Evolutionary conservation across 1,139 yeast genomes (phyloP).

Genomic region (Taiozyma sp.): DNA sequence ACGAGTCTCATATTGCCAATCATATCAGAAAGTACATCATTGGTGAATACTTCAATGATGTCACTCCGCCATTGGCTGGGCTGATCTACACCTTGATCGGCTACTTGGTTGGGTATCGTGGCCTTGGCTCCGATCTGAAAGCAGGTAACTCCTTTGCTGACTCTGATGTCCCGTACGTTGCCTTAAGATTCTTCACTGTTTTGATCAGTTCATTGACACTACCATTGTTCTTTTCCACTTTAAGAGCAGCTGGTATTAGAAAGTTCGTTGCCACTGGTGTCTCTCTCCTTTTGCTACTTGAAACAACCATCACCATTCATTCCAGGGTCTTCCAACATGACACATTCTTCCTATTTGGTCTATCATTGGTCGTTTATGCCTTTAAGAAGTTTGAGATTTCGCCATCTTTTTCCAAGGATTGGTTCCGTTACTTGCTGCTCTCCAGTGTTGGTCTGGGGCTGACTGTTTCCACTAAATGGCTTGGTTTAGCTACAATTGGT

Average conservation of each 20-base stretch:
- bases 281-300: conserved; percentile 40
- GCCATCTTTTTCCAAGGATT: conserved; percentile 33
- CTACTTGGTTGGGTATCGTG: conserved; percentile 38
- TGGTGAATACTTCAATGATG: conserved; percentile 57
- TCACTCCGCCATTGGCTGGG: conserved; percentile 58
- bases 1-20: conserved; percentile 65
- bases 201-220: conserved; percentile 42
- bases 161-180: conserved; percentile 16
- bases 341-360: conserved; percentile 42
- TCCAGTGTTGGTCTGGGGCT: conserved; percentile 51
- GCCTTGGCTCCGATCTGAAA: conserved; percentile 23
- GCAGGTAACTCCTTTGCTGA: conserved; percentile 12
- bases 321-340: conserved; percentile 47
- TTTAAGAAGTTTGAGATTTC: conserved; percentile 37
- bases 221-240: conserved; percentile 39
- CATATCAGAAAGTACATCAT: conserved; percentile 57
- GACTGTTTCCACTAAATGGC: conserved; percentile 43
- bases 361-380: conserved; percentile 38
- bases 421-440: conserved; percentile 39
- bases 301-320: conserved; percentile 48
- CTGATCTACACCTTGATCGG: conserved; percentile 43
- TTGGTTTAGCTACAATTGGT: conserved; percentile 45
- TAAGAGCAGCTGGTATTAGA: conserved; percentile 44
- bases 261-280: conserved; percentile 39
- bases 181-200: conserved; percentile 50